Evolutionary conservation across 2,329 filamentous ascomycete genomes (phyloP), one percentile per base, ranked within the genome.

Genomic region (Trichoderma sp.): DNA sequence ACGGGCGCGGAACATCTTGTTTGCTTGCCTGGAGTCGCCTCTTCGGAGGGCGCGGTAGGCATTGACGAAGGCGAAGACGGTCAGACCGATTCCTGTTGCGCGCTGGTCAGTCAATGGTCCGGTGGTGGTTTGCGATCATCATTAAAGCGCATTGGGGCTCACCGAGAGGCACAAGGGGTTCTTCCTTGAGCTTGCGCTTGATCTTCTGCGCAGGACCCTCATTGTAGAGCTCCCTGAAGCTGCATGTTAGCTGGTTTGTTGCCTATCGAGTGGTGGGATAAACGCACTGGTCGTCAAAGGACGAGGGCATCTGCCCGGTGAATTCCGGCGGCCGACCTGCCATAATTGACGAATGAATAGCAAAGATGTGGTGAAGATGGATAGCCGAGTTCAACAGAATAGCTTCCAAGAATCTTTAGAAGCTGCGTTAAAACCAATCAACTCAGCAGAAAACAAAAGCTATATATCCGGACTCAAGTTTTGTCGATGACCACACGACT

Each of bases 1-100:
- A 82, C 96, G 94, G 43, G 94, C 93, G 72, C 96, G 94, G 89
- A 99, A 99, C 93, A 98, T 98, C 75, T 91, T 88, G 84, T 99
- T 97, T 71, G 96, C 95, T 77, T 91, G 88, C 74, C 90, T 85
- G 76, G 94, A 93, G 86, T 99, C 94, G 80, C 96, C 95, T 71
- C 88, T 87, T 76, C 93, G 93, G 86, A 97, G 95, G 75, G 93
- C 93, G 73, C 91, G 91, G 79, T 92, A 94, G 76, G 96, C 95
- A 80, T 93, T 93, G 81, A 91, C 88, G 74, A 99, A 91, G 75
- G 96, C 96, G 83, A 91, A 91, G 78, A 91, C 92, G 76, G 96
- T 99, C 66, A 97, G 87, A 71, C 88, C 87, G 79, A 92, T 93
- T 80, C 95, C 90, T 92, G 61, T 26, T 26, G 73, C 30, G 34